phyloP scores from a whole-genome alignment of 768 basidiomycete species.

The Collybia sp. region DNA sequence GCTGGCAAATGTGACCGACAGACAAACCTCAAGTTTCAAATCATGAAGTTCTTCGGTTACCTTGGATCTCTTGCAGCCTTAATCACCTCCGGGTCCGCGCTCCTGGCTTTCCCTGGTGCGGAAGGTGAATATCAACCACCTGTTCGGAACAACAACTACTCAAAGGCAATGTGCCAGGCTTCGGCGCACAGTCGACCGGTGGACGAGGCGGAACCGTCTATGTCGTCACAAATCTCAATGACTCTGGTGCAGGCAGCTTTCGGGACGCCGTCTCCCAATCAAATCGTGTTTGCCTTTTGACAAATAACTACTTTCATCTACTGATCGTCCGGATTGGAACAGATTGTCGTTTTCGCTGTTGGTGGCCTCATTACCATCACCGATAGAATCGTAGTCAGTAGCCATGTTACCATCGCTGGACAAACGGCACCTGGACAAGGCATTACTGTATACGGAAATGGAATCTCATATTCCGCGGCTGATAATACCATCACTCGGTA shows the following conservation, averaged over 20 bases:
- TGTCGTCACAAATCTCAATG: slow-evolving; percentile 28
- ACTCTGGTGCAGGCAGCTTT: slow-evolving; percentile 28
- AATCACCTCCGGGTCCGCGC: slow-evolving; percentile 13
- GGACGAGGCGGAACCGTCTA: slow-evolving; percentile 27
- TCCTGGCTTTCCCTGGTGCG: slow-evolving; percentile 28
- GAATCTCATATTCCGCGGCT: slow-evolving; percentile 24
- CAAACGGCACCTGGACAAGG: slow-evolving; percentile 33
- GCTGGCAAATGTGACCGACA: too few species aligned
- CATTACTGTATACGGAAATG: slow-evolving; percentile 32
- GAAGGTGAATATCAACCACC: slow-evolving; percentile 15
- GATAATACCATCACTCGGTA: slow-evolving; percentile 23
- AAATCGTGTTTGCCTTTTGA: slow-evolving; percentile 14
- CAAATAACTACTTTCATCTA: background rate
- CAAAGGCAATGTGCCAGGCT: slow-evolving; percentile 12
- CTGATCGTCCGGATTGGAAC: background rate
- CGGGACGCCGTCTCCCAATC: slow-evolving; percentile 28
- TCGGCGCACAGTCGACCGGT: slow-evolving; percentile 27
- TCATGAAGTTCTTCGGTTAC: slow-evolving; percentile 6
- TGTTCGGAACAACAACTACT: background rate
- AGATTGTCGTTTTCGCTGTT: slow-evolving; percentile 29
- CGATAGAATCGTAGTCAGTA: slow-evolving; percentile 24
- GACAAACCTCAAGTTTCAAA: too few species aligned
- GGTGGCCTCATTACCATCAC: slow-evolving; percentile 28
- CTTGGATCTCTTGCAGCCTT: slow-evolving; percentile 5
- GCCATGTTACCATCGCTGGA: slow-evolving; percentile 25